Percentiles rank a stretch among this genome's conserved stretches.
Evolutionary conservation across 2,329 filamentous ascomycete genomes (phyloP).

Genomic region (Penicillium griseofulvum): DNA sequence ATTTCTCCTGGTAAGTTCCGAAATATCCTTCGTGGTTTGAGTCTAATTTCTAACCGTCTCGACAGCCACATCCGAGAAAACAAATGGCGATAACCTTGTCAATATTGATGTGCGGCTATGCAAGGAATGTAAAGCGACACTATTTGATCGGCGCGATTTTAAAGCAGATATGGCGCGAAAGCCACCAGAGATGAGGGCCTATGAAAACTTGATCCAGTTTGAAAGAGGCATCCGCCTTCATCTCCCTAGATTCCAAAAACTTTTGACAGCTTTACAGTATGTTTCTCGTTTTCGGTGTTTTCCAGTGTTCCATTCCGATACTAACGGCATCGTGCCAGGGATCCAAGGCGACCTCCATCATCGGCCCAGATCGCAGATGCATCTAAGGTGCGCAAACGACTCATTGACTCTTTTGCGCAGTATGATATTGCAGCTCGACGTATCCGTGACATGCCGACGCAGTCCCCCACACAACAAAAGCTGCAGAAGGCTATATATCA

Average conservation of each 20-base stretch:
- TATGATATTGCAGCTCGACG: slow-evolving; percentile 80
- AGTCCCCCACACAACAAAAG: slow-evolving; percentile 67
- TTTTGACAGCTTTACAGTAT: slow-evolving; percentile 68
- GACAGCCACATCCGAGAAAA: slow-evolving; percentile 45
- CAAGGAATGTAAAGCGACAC: slow-evolving; percentile 73
- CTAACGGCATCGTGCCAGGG: slow-evolving; percentile 36
- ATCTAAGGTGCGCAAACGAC: slow-evolving; percentile 80
- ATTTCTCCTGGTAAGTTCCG: slow-evolving; percentile 62
- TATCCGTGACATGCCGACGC: slow-evolving; percentile 73
- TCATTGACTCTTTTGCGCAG: slow-evolving; percentile 85
- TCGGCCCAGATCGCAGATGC: slow-evolving; percentile 77
- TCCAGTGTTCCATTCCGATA: neutral
- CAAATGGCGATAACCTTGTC: slow-evolving; percentile 51
- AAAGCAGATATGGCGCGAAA: slow-evolving; percentile 64
- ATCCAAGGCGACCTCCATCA: slow-evolving; percentile 63
- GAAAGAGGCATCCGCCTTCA: slow-evolving; percentile 80
- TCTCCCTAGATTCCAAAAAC: slow-evolving; percentile 78
- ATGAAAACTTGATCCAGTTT: slow-evolving; percentile 80
- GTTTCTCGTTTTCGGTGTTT: slow-evolving; percentile 17
- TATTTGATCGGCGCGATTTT: slow-evolving; percentile 77
- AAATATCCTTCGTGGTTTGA: neutral
- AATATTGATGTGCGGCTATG: slow-evolving; percentile 87
- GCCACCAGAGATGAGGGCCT: slow-evolving; percentile 73
- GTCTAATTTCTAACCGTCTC: slow-evolving; percentile 35
- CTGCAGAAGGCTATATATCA: slow-evolving; percentile 80